Base-by-base conservation (phyloP, 2,329 filamentous ascomycete species). In the Talaromyces sp. region DNA sequence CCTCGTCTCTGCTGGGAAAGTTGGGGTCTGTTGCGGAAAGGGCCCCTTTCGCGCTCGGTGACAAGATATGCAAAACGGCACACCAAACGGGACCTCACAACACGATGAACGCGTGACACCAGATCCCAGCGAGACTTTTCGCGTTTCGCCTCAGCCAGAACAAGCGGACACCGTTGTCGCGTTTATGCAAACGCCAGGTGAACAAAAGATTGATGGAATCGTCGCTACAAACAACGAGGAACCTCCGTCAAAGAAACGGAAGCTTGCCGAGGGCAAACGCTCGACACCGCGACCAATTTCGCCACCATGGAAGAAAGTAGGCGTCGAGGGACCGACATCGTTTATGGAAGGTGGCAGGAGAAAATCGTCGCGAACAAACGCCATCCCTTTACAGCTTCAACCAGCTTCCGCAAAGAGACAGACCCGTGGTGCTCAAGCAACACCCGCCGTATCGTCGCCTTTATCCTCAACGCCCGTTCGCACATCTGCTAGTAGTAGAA, bases 251-350 rank as follows among this genome's bases (percentile, higher is more conserved):
- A 83, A 83, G 71, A 80, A 77, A 68, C 75, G 79, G 68, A 81
- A 79, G 68, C 71, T 83, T 62, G 74, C 73, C 67, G 77, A 77
- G 31, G 77, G 73, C 64, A 73, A 74, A 66, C 77, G 75, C 61
- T 75, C 75, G 25, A 78, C 75, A 31, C 75, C 79, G n/a, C 76
- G 80, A 56, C 74, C 77, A 54, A 70, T 75, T 47, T 98, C 94
- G 68, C 95, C 95, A 69, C 95, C 95, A 25, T 99, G 95, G 95
- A 98, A 95, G 81, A 91, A 88, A 73, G 86, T 91, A 68, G 86
- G 86, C 66, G 92, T 90, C 47, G 91, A 96, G 33, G 95, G 95
- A 0, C 95, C 95, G 25, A 95, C 94, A 3, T 90, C 91, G 0
- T 93, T 96, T 75, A 86, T 90, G 54, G 82, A 85, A 67, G 83